Evolutionary conservation across 371 early-diverging fungal species (phyloP).

Genomic region (Mucor lusitanicus): DNA sequence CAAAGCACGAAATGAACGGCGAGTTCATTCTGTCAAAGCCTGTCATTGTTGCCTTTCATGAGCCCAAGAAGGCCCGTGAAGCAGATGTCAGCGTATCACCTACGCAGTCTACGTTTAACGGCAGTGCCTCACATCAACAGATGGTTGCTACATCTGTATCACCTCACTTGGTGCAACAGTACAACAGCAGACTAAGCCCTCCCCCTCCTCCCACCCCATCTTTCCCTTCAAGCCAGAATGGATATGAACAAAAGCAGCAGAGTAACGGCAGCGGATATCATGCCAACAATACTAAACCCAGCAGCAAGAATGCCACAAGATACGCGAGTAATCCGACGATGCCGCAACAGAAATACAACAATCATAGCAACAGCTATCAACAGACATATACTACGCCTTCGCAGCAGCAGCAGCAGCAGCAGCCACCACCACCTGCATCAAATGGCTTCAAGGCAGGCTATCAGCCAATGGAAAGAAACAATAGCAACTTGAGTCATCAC

Average conservation of each 20-base stretch:
- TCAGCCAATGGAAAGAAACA: not conserved
- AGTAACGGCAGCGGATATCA: not conserved
- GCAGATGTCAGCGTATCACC: not conserved
- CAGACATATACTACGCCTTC: not conserved
- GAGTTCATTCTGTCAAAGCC: slow-evolving; percentile 38
- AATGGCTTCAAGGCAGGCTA: not conserved
- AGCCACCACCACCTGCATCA: not conserved
- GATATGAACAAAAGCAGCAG: not conserved
- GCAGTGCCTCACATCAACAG: not conserved
- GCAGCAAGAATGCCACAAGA: not conserved
- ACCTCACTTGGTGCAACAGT: slow-evolving; percentile 4
- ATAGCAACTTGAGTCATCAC: not conserved
- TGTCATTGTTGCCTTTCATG: slow-evolving; percentile 48
- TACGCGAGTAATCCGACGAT: not conserved
- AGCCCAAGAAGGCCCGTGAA: slow-evolving; percentile 44
- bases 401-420: not conserved
- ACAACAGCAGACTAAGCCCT: slow-evolving; percentile 3
- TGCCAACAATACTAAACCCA: not conserved
- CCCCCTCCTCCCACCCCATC: not conserved
- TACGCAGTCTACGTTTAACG: not conserved
- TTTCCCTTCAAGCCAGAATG: not conserved
- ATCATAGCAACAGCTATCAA: not conserved
- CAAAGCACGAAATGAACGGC: slow-evolving; percentile 43
- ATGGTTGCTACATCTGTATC: not conserved
- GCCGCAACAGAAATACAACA: not conserved